phyloP scores from a whole-genome alignment of 768 basidiomycete genomes.

The Macrolepiota albuminosa region DNA sequence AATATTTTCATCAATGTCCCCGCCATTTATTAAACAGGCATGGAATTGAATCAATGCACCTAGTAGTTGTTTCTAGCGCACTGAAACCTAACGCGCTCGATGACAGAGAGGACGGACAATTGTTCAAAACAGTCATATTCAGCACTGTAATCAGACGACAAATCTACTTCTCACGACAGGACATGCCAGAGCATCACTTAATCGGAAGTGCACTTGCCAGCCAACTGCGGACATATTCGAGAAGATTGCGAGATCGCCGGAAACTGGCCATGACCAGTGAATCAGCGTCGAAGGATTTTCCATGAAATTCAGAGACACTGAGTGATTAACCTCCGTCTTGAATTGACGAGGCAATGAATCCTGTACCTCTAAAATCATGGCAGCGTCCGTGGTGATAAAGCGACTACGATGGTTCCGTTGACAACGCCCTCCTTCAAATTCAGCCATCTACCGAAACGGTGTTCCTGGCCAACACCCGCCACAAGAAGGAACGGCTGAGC shows the following conservation, averaged over 20 bases:
- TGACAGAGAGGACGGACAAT: too few relatives aligned
- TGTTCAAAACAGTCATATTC: too few relatives aligned
- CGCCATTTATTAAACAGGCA: too few relatives aligned
- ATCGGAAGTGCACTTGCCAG: background rate
- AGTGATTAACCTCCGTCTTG: background rate
- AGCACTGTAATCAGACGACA: too few relatives aligned
- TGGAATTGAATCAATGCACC: too few relatives aligned
- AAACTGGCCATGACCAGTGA: background rate
- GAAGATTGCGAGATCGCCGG: background rate
- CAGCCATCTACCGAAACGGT: slow-evolving; percentile 87
- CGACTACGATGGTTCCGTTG: slow-evolving; percentile 70
- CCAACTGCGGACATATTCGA: background rate
- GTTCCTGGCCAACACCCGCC: slow-evolving; percentile 84
- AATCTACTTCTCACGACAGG: background rate
- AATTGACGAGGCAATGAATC: background rate
- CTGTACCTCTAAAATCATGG: slow-evolving; percentile 4
- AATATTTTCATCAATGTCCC: too few relatives aligned
- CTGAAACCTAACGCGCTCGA: too few relatives aligned
- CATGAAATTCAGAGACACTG: background rate
- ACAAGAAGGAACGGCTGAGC: slow-evolving; percentile 51
- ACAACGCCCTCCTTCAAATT: slow-evolving; percentile 65
- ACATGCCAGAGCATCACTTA: background rate
- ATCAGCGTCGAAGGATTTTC: background rate
- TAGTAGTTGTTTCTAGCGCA: too few relatives aligned
- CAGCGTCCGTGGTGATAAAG: slow-evolving; percentile 41